Base-by-base conservation (phyloP, 345 rosid genomes). In the Melastoma malabathricum region DNA sequence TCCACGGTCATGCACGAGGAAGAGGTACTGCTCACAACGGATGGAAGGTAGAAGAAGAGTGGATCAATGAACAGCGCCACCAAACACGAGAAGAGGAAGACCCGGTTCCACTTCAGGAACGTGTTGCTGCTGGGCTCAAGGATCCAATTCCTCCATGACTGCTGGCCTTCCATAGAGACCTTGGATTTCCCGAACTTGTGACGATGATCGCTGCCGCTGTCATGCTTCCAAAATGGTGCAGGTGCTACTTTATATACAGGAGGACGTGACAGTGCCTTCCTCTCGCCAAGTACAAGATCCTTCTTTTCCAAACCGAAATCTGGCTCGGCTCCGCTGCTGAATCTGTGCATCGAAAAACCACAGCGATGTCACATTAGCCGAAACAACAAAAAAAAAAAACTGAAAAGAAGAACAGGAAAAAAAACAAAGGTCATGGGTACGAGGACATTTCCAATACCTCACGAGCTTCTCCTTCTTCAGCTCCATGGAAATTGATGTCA, bases 31-130 rank as follows among this genome's bases (percentile, higher is more conserved):
- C 9, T 65, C 25, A 54, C 60, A 0, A 83, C 79, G 10, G 82
- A 78, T 17, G 96, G 92, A 6, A 86, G 72, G 65, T 78, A 83
- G 52, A 83, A 83, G 62, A 86, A 83, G 75, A 86, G 70, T 34
- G 94, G 96, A 66, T 90, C 94, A 2, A 83, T 80, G 55, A 83
- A 86, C 8, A 83, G 78, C n/a, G 92, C 86, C 4, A 84, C 69
- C 6, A 90, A 62, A 67, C 86, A 82, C 68, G 83, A 81, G 47
- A 78, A 76, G 58, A 78, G 89, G 65, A 90, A 90, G 50, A 78
- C 45, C 66, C 89, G 74, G 76, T 75, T 86, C 84, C 84, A 72
- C 22, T 66, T 67, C 47, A 83, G 59, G 57, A 76, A 69, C 18
- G 48, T 57, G 18, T 80, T 80, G 48, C 92, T 77, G 51, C 79